Conservation (phyloP, 305 asterid genomes). For the Solanum chacoense region DNA sequence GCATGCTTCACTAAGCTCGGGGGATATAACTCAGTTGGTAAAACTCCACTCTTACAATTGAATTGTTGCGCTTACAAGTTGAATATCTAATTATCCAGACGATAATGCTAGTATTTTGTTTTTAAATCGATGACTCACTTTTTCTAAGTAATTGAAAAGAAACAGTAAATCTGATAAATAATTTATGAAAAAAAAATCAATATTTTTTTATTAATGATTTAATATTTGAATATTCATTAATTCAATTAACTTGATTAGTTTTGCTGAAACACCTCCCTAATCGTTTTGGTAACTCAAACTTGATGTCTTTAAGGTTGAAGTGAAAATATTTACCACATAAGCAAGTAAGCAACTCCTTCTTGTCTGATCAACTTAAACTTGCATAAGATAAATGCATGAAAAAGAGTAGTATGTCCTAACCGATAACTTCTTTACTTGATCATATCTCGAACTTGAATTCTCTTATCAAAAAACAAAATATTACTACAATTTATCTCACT, state of each 20-base stretch:
- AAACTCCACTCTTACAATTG: neutral
- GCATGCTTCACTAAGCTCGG: neutral
- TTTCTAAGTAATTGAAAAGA: neutral
- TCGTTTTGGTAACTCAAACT: neutral
- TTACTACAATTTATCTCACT: too few species aligned
- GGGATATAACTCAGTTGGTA: neutral
- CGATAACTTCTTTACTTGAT: neutral
- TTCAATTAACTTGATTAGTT: neutral
- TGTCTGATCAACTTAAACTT: neutral
- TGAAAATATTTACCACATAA: too few species aligned
- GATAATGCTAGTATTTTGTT: neutral
- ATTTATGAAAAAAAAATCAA: neutral
- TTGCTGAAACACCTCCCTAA: neutral
- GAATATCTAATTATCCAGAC: neutral
- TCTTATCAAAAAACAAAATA: neutral
- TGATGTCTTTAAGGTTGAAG: too few species aligned
- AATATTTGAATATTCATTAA: neutral
- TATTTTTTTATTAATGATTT: neutral
- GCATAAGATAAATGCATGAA: neutral
- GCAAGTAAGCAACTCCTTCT: neutral
- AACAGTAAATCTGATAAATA: neutral
- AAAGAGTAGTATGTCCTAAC: neutral
- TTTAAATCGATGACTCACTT: too few species aligned
- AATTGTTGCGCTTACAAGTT: neutral
- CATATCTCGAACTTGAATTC: neutral